Evolutionary conservation across 2,329 filamentous ascomycete genomes (phyloP), one percentile per base, ranked within the genome.

Genomic region (Phialophora expanda): DNA sequence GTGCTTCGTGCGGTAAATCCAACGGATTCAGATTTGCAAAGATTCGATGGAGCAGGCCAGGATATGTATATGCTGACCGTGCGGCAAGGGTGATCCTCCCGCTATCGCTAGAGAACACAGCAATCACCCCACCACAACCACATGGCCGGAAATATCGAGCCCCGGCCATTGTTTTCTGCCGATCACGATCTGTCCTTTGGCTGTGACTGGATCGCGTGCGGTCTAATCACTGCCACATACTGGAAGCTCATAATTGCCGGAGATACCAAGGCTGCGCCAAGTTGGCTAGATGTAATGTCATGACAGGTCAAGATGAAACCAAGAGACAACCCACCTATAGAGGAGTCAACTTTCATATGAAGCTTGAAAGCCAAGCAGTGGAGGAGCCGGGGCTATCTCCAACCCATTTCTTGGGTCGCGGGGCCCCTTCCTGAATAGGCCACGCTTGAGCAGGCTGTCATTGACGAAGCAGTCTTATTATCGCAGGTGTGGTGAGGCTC

Each of bases 221-320:
- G 38, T 8, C 7, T n/a, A n/a, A 17, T n/a, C 38, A 7, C 17
- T n/a, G 20, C 17, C 38, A 44, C 2, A 41, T n/a, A 8, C 6
- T n/a, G 38, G 38, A 44, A n/a, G 38, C 17, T 44, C 38, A 44
- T 44, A 44, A 44, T n/a, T 44, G 38, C 38, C 38, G 38, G 38
- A 44, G 17, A n/a, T 44, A 44, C 38, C 38, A 44, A 44, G 38
- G 38, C 38, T 44, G 38, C 38, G 38, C 38, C 38, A 44, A 44
- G 38, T 44, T 44, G 38, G 38, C 38, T 44, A 17, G 38, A 8
- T 44, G 38, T 44, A n/a, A 44, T 44, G 38, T 20, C 14, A 44
- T n/a, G 4, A 20, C 38, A n/a, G 38, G 38, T 44, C 38, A 44
- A 44, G 14, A 44, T 6, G 38, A 44, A n/a, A n/a, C 14, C 17